Evolutionary conservation across 2,329 filamentous ascomycete genomes (phyloP), one percentile per base, ranked within the genome.

Genomic region (Monosporascus sp.): DNA sequence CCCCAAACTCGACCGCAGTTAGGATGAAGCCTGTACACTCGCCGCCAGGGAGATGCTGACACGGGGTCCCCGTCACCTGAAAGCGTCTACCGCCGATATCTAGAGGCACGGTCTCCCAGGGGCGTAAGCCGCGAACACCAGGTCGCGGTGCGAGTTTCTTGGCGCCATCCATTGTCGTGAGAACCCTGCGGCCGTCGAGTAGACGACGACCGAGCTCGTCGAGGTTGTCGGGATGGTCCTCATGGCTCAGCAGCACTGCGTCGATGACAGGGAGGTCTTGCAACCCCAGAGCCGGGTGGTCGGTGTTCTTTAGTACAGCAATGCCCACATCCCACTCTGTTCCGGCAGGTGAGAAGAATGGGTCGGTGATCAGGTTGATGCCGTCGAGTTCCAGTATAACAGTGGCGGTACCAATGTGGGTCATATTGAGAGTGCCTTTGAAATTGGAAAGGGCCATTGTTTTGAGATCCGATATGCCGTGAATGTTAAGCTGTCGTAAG

Each of bases 141-240:
- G 75, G 74, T 2, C 75, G 68, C 0, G 74, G 74, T 0, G 65
- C 64, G 0, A 79, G 70, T 1, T 77, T 75, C 20, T 65, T 66
- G 0, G 72, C 74, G 1, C 76, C 76, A 35, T 77, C 74, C 1
- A 65, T 51, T 1, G 76, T 78, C 0, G 76, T 78, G 31, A 78
- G 64, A 5, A 79, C 77, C 2, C 60, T 64, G 7, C 74, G 74
- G 3, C 73, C 76, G 48, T 78, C 68, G 6, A 79, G 69, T 0
- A 78, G 67, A 7, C 58, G 67, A 5, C 76, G 75, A 22, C 77
- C 76, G 0, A 72, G 57, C 2, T 71, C 66, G 37, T 80, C 77
- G 2, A 80, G 68, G 55, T 79, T 79, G 55, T 79, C 77, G 0
- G 67, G 65, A 53, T 79, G 77, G 60, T 79, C 74, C 60, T 79